Evolutionary conservation across 2,329 filamentous ascomycete genomes (phyloP), one percentile per base, ranked within the genome.

Genomic region (Fusarium gaditjirri): DNA sequence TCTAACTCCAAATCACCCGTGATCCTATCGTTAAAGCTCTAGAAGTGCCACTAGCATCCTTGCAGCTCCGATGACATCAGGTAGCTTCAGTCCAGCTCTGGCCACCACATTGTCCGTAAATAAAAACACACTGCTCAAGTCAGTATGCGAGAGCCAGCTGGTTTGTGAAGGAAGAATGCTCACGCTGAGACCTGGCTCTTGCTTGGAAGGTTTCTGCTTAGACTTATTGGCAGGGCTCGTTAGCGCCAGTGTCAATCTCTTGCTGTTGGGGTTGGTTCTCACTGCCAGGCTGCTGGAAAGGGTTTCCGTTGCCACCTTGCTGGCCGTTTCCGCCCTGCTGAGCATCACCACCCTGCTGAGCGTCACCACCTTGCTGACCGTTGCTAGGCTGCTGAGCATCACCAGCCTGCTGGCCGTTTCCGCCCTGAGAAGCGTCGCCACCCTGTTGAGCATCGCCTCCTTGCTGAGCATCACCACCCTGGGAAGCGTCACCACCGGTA

Each of bases 61-160:
- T 68, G 65, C 72, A 78, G 17, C 72, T 76, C 33, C 25, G 70
- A 73, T 69, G 31, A 31, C 76, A 79, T 71, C 73, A 76, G 11
- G 72, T 75, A 11, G 77, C 47, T 16, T 75, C 77, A 14, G 53
- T 70, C 65, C 70, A 80, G 31, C 73, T 69, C 23, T 69, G 63
- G 12, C 78, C 75, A 42, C 75, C 75, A 38, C 72, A 72, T 57
- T 79, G 75, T 8, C 54, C 69, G 38, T 62, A 75, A 17, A 68
- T 67, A 9, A 72, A 69, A 53, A 72, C 52, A 27, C 76, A 76
- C 75, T 75, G 21, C 13, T 17, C 8, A 38, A 11, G 17, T 61
- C 6, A 58, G 41, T 5, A 61, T 27, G 13, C 17, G 13, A 14
- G 35, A 12, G 29, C 8, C 17, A 16, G 8, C 8, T 14, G 6